Evolutionary conservation across 495 filamentous ascomycete genomes (phyloP).

Genomic region (Filosporella fistucella): DNA sequence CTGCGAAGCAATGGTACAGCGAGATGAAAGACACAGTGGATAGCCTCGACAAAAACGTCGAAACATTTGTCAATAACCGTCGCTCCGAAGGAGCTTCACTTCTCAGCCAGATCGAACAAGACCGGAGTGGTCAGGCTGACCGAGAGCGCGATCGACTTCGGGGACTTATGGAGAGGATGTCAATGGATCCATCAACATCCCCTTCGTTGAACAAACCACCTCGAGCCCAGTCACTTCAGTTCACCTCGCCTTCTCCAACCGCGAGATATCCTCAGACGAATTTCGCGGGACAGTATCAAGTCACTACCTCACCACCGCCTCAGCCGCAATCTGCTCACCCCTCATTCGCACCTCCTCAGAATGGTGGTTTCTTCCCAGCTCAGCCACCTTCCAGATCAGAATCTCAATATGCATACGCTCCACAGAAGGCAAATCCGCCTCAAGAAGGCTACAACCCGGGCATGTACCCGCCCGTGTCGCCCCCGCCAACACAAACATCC

Average conservation of each 20-base stretch:
- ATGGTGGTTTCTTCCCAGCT: slow-evolving; percentile 26
- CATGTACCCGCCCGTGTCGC: slow-evolving; percentile 44
- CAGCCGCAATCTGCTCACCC: slow-evolving; percentile 29
- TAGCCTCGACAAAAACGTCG: slow-evolving; percentile 93
- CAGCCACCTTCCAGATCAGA: slow-evolving; percentile 17
- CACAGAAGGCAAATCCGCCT: slow-evolving; percentile 8
- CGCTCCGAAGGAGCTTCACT: slow-evolving; percentile 88
- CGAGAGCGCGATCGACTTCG: slow-evolving; percentile 79
- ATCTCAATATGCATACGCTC: slow-evolving; percentile 7
- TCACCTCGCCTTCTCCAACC: slow-evolving; percentile 34
- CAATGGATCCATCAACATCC: slow-evolving; percentile 60
- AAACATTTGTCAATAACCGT: slow-evolving; percentile 92
- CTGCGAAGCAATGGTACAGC: slow-evolving; percentile 86
- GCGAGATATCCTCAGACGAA: slow-evolving; percentile 43
- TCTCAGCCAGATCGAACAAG: slow-evolving; percentile 79
- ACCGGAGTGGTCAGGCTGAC: slow-evolving; percentile 73
- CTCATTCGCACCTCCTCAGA: slow-evolving; percentile 25
- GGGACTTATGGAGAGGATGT: slow-evolving; percentile 93
- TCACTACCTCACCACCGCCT: slow-evolving; percentile 40
- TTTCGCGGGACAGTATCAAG: slow-evolving; percentile 43
- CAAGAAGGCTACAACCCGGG: slow-evolving; percentile 24
- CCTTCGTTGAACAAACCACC: slow-evolving; percentile 36
- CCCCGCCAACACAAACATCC: slow-evolving; percentile 47
- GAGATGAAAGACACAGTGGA: slow-evolving; percentile 96
- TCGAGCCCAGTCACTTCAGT: slow-evolving; percentile 39